Evolutionary conservation across 2,329 filamentous ascomycete species (phyloP).

Genomic region (Colletotrichum spaethianum): DNA sequence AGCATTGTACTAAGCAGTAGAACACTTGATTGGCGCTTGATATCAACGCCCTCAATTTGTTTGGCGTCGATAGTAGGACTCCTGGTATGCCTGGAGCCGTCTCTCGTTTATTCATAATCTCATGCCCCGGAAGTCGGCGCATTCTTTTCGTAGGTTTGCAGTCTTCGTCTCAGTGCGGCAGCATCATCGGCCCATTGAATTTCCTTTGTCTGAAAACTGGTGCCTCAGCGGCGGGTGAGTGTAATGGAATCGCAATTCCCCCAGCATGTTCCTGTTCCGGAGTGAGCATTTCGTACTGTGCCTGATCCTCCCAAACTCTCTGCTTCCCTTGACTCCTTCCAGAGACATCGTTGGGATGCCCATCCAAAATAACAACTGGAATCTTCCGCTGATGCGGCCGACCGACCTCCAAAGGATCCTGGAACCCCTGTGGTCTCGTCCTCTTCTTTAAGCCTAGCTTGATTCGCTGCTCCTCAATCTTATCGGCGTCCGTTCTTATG

Average conservation of each 20-base stretch:
- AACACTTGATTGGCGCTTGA: not conserved
- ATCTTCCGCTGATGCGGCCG: slow-evolving; percentile 32
- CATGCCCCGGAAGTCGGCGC: not conserved
- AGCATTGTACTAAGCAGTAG: not conserved
- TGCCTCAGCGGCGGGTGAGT: not conserved
- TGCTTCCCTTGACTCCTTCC: not conserved
- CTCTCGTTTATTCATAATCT: not conserved
- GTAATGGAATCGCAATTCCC: not conserved
- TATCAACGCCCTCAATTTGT: not conserved
- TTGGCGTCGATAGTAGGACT: not conserved
- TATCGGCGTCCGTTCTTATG: slow-evolving; percentile 92
- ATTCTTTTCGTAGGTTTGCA: not conserved
- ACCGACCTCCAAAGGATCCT: slow-evolving; percentile 33
- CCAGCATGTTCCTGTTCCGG: not conserved
- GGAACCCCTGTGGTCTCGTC: slow-evolving; percentile 13
- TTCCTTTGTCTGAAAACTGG: slow-evolving; percentile 14
- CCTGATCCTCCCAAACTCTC: not conserved
- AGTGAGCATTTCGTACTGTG: not conserved
- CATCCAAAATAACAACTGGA: slow-evolving; percentile 22
- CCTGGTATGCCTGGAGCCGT: not conserved
- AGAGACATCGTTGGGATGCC: slow-evolving; percentile 12
- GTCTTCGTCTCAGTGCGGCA: slow-evolving; percentile 9
- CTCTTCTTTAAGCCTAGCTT: slow-evolving; percentile 29
- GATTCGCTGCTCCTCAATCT: slow-evolving; percentile 75
- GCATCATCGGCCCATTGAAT: slow-evolving; percentile 32